These are phyloP conservation scores for Coniella vitis DNA, from an alignment of 2,329 filamentous ascomycete species.

Conservation along the genomic window DNA sequence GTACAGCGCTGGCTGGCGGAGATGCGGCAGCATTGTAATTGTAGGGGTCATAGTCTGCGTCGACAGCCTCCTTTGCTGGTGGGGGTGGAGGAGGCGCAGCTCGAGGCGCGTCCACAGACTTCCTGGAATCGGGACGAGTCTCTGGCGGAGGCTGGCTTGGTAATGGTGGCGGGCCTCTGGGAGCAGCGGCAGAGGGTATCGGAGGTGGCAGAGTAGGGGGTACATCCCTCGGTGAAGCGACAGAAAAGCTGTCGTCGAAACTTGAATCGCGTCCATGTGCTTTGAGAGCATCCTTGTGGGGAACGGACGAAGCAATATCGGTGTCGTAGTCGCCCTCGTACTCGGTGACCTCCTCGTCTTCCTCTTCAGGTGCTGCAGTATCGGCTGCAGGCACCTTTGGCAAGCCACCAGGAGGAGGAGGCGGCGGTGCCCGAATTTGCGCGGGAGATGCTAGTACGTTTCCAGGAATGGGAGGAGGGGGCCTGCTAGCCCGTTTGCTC, in stretches of 20 bases:
- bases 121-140: slow-evolving; percentile 41
- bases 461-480: slow-evolving; percentile 55
- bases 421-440: slow-evolving; percentile 58
- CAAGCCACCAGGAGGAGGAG: slow-evolving; percentile 51
- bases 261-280: slow-evolving; percentile 72
- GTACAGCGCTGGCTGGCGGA: slow-evolving; percentile 20
- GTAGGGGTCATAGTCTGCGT: slow-evolving; percentile 66
- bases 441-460: slow-evolving; percentile 39
- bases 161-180: slow-evolving; percentile 50
- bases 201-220: slow-evolving; percentile 48
- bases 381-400: slow-evolving; percentile 56
- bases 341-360: slow-evolving; percentile 77
- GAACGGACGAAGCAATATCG: slow-evolving; percentile 89
- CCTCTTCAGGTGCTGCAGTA: slow-evolving; percentile 53
- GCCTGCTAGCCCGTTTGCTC: slow-evolving; percentile 50
- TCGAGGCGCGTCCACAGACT: slow-evolving; percentile 65
- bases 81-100: slow-evolving; percentile 60
- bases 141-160: slow-evolving; percentile 50
- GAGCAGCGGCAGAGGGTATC: slow-evolving; percentile 45
- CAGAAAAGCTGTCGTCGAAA: slow-evolving; percentile 59
- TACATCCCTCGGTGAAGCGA: slow-evolving; percentile 48
- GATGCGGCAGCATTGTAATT: slow-evolving; percentile 40
- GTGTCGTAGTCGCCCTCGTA: slow-evolving; percentile 98
- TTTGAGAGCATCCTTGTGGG: slow-evolving; percentile 88
- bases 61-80: slow-evolving; percentile 32